Evolutionary conservation across 169 alveolate genomes (phyloP), one percentile per base, ranked within the genome.

Genomic region (Eimeria necatrix): DNA sequence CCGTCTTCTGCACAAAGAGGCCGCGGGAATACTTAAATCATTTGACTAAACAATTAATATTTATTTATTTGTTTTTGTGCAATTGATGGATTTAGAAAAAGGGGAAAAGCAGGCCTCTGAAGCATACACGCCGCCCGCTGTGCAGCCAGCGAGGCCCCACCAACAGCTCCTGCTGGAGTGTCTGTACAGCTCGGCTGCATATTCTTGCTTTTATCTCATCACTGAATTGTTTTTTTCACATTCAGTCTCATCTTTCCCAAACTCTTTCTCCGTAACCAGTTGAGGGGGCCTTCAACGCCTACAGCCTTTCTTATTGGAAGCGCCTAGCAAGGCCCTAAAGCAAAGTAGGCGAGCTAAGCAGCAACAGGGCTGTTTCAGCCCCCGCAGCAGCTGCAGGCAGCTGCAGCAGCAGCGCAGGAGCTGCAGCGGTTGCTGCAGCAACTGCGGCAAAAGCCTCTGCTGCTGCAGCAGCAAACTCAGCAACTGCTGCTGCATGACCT

Each of bases 401-500:
- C 64, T 18, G 24, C 87, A 48, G 24, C 52, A 26, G 24, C 52
- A 48, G 10, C 12, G 18, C 9, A n/a, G 7, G 24, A 71, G 18
- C 48, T n/a, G 53, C 5, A 8, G 53, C 52, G 1, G 83, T 48
- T 1, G 7, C 9, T 10, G 49, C 5, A 22, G 18, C 83, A 71
- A 2, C 4, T n/a, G 3, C 48, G 12, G 49, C 83, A 32, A 10
- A 4, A 26, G 51, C 83, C 18, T 5, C 83, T n/a, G 18, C 53
- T 10, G 83, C 83, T n/a, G 49, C 83, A 71, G 49, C 83, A 71
- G 18, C 83, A 22, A 71, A 4, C 18, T 10, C 83, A 71, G 51
- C 83, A 71, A 14, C 83, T n/a, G 52, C 83, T 16, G 61, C 14
- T 8, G 61, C 87, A 76, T 76, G 46, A 1, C 87, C 46, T 32